Evolutionary conservation across 139 green algal species (phyloP).

Genomic region (Tetratostichococcus sp.): DNA sequence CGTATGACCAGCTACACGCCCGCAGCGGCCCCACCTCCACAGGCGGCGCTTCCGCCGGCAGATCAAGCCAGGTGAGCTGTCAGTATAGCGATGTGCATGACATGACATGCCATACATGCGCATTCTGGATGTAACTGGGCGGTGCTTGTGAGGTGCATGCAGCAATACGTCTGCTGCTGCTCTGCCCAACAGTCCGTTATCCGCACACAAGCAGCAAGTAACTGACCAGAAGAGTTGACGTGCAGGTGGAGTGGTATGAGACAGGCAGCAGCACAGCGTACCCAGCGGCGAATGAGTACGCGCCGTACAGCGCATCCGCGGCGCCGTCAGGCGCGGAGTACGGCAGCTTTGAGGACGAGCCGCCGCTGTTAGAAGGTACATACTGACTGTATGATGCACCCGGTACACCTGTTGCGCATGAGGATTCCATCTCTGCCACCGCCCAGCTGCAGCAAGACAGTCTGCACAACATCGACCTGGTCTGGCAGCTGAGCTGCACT

Average conservation of each 20-base stretch:
- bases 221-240: no score
- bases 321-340: slow-evolving; percentile 16
- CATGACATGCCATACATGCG: no score
- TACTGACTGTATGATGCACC: no score
- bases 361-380: slow-evolving; percentile 79
- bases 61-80: not conserved
- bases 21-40: not conserved
- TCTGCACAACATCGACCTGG: no score
- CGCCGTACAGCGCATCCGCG: not conserved
- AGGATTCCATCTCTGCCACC: no score
- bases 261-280: not conserved
- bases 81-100: not conserved
- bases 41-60: not conserved
- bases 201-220: no score
- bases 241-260: slow-evolving; percentile 17
- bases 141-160: not conserved
- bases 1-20: not conserved
- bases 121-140: no score
- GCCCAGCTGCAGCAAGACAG: not conserved
- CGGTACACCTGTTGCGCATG: no score
- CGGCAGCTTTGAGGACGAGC: slow-evolving; percentile 78
- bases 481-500: no score
- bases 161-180: no score
- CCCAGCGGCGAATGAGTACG: not conserved
- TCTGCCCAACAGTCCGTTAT: no score